Percentiles rank a stretch among this genome's conserved stretches.
phyloP scores from a whole-genome alignment of 179 eudicot genomes.

The Spinacia oleracea region DNA sequence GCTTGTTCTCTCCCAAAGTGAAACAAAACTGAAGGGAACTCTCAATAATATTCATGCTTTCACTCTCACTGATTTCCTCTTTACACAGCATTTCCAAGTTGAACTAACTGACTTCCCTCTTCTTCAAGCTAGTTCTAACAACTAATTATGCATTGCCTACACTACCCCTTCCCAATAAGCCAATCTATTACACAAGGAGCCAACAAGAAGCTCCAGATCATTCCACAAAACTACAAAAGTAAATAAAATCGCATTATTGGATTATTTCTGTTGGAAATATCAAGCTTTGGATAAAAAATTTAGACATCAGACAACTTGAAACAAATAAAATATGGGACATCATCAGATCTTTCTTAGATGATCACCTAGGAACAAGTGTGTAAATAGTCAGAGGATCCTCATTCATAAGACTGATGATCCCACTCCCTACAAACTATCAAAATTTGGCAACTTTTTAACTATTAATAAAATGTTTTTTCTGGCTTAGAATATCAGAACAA shows the following conservation, averaged over 20 bases:
- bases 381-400: not conserved
- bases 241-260: conserved; percentile 1
- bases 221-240: not conserved
- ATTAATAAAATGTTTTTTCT: not conserved
- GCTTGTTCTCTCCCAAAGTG: too few relatives aligned
- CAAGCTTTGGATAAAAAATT: not conserved
- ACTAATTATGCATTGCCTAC: too few relatives aligned
- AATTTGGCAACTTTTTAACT: not conserved
- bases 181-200: not conserved
- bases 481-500: not conserved
- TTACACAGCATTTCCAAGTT: too few relatives aligned
- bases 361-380: not conserved
- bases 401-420: not conserved
- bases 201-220: conserved; percentile 7
- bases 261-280: not conserved
- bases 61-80: too few relatives aligned
- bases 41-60: too few relatives aligned
- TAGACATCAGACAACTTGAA: not conserved
- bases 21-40: too few relatives aligned
- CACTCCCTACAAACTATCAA: not conserved
- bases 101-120: too few relatives aligned
- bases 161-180: too few relatives aligned
- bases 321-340: not conserved
- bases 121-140: too few relatives aligned
- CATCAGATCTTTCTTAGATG: not conserved